A percentile compares a stretch with the other conserved stretches of the same genome.
Evolutionary conservation across 768 basidiomycete genomes (phyloP).

Genomic region (Kwoniella mangroviensis): DNA sequence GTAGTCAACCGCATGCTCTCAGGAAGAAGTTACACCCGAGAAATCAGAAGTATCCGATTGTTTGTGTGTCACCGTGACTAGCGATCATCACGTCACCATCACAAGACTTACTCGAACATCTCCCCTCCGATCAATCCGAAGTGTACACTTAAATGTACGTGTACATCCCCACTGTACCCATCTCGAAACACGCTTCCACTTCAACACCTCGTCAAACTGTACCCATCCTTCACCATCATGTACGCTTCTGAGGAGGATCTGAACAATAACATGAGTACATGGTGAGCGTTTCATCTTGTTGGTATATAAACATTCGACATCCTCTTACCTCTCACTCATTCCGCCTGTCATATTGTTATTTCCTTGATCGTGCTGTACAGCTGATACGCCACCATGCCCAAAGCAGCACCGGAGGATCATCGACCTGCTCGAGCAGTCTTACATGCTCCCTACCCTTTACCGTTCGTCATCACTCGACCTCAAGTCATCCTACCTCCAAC

Average conservation of each 20-base stretch:
- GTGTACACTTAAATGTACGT: not conserved
- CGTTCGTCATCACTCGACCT: slow-evolving; percentile 30
- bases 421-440: slow-evolving; percentile 36
- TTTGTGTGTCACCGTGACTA: no score
- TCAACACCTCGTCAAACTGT: slow-evolving; percentile 29
- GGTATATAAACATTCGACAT: no score
- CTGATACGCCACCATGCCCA: slow-evolving; percentile 16
- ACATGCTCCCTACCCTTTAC: slow-evolving; percentile 44
- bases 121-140: not conserved
- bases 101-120: no score
- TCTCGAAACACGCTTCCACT: slow-evolving; percentile 22
- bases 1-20: no score
- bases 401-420: slow-evolving; percentile 23
- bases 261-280: not conserved
- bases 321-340: not conserved
- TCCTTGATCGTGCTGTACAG: not conserved
- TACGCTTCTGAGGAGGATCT: not conserved
- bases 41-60: no score
- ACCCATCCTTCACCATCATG: slow-evolving; percentile 4
- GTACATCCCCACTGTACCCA: slow-evolving; percentile 3
- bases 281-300: not conserved
- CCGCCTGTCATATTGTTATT: not conserved
- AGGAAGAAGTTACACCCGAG: no score
- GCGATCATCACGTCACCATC: no score
- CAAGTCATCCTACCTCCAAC: not conserved